These are phyloP conservation scores for Kodamaea laetipori DNA, from an alignment of 805 yeast species.

Conservation along the genomic window DNA sequence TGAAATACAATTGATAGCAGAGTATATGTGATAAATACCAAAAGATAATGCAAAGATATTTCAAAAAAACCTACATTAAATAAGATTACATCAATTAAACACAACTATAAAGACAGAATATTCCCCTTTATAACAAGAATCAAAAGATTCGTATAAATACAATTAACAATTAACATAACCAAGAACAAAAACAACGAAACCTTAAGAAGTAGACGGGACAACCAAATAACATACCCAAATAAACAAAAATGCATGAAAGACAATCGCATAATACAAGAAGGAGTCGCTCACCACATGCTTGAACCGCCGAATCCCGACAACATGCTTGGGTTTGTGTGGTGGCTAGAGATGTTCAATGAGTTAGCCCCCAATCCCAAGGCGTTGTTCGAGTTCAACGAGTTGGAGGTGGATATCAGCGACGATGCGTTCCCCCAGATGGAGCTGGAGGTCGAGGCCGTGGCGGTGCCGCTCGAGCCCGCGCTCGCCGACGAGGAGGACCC, in stretches of 20 bases:
- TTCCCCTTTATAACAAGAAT: conserved; percentile 3
- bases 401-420: conserved; percentile 13
- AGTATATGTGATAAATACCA: too few relatives aligned
- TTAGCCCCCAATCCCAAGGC: conserved; percentile 9
- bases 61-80: not conserved
- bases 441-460: conserved; percentile 15
- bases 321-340: conserved; percentile 9
- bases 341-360: conserved; percentile 6
- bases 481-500: conserved; percentile 11
- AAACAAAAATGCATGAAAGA: conserved; percentile 9
- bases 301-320: conserved; percentile 21
- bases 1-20: too few relatives aligned
- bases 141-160: conserved; percentile 2
- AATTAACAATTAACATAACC: conserved; percentile 6
- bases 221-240: conserved; percentile 5
- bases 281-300: conserved; percentile 20
- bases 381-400: conserved; percentile 9
- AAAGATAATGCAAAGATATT: not conserved
- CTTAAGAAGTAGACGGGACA: conserved; percentile 7
- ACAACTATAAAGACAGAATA: conserved; percentile 2
- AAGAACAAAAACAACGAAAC: conserved; percentile 4
- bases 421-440: conserved; percentile 28
- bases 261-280: conserved; percentile 3
- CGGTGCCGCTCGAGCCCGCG: conserved; percentile 9
- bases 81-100: conserved; percentile 5